These are phyloP conservation scores for Schwanniomyces vanrijiae DNA, from an alignment of 805 yeast species.

Conservation along the genomic window DNA sequence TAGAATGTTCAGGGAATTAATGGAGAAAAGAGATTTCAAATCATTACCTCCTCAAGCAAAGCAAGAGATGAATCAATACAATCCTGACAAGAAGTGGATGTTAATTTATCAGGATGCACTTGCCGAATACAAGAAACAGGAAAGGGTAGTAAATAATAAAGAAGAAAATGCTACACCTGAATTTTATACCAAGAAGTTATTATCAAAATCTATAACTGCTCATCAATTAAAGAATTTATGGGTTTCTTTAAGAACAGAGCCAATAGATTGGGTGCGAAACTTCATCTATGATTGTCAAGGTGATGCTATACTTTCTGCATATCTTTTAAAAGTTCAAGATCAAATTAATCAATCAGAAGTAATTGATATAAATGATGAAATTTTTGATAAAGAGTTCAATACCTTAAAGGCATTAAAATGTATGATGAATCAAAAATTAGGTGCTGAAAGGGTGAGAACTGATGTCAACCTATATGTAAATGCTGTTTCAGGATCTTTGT, in stretches of 20 bases:
- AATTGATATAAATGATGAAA: constrained; percentile 46
- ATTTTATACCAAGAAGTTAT: constrained; percentile 70
- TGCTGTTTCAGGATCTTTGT: constrained; percentile 68
- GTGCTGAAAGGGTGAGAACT: constrained; percentile 56
- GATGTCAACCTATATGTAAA: constrained; percentile 47
- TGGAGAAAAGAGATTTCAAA: constrained; percentile 79
- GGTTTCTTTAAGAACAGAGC: constrained; percentile 92
- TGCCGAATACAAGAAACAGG: constrained; percentile 64
- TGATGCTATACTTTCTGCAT: constrained; percentile 69
- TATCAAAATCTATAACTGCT: constrained; percentile 65
- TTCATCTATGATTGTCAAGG: constrained; percentile 80
- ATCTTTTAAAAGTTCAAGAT: constrained; percentile 50
- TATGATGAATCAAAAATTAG: constrained; percentile 61
- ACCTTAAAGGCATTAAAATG: constrained; percentile 79
- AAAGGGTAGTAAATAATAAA: constrained; percentile 19
- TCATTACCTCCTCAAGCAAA: constrained; percentile 70
- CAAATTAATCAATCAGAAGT: constrained; percentile 31
- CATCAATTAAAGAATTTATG: constrained; percentile 79
- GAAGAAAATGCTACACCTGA: constrained; percentile 56
- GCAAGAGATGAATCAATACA: constrained; percentile 71
- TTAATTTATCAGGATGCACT: constrained; percentile 82
- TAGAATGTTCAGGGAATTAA: constrained; percentile 70
- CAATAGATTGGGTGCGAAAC: constrained; percentile 71
- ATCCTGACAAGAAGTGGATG: constrained; percentile 86
- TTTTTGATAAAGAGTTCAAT: constrained; percentile 69